Conservation (phyloP, 129 eudicot genomes). For the Ambrosia trifida region DNA sequence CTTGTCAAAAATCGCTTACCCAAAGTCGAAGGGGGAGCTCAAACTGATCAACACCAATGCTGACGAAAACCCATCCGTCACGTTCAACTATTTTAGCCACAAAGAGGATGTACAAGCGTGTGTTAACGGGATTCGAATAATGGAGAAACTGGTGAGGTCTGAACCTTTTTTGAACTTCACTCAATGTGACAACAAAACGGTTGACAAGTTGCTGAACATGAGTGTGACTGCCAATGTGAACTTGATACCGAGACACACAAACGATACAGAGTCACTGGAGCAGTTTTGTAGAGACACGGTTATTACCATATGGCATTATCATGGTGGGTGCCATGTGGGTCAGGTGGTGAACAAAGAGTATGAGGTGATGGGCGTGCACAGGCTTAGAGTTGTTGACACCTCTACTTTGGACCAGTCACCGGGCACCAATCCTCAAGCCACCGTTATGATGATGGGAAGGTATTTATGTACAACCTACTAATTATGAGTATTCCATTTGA, state of each 20-base stretch:
- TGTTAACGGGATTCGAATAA: conserved; percentile 64
- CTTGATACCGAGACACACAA: conserved; percentile 72
- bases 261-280: conserved; percentile 48
- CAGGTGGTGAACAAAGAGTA: conserved; percentile 33
- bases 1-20: conserved; percentile 71
- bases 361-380: conserved; percentile 34
- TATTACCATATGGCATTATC: conserved; percentile 46
- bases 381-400: conserved; percentile 42
- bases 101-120: conserved; percentile 57
- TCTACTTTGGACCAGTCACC: conserved; percentile 36
- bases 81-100: conserved; percentile 86
- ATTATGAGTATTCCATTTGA: not conserved
- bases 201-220: conserved; percentile 61
- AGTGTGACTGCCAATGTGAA: conserved; percentile 83
- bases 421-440: conserved; percentile 47
- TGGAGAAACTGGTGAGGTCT: conserved; percentile 60
- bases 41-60: conserved; percentile 58
- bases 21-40: conserved; percentile 72
- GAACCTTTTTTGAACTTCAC: conserved; percentile 53
- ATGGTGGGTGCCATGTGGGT: conserved; percentile 42
- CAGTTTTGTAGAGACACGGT: conserved; percentile 37
- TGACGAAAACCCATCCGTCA: conserved; percentile 70
- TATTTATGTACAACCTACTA: not conserved
- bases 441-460: conserved; percentile 48
- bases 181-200: conserved; percentile 32